phyloP scores from a whole-genome alignment of 495 filamentous ascomycete genomes.

The Penicillium bialowiezense region DNA sequence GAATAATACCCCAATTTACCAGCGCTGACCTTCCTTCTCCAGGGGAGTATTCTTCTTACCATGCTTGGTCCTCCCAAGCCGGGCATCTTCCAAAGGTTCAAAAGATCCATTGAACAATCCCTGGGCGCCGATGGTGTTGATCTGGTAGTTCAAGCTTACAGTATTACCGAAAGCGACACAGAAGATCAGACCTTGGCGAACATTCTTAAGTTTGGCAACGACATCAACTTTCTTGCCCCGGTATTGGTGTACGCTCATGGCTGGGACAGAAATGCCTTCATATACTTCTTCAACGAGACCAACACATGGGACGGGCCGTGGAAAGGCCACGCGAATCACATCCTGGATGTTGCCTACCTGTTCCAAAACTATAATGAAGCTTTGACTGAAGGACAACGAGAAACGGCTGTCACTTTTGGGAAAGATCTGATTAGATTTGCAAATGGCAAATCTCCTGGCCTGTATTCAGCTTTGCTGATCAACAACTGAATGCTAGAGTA shows the following conservation, averaged over 20 bases:
- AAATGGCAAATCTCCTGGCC: slow-evolving; percentile 38
- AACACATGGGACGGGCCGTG: slow-evolving; percentile 49
- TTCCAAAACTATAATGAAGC: slow-evolving; percentile 45
- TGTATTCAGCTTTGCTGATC: no score
- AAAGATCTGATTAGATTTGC: slow-evolving; percentile 45
- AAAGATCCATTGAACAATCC: no score
- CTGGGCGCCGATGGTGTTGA: no score
- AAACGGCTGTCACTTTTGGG: slow-evolving; percentile 32
- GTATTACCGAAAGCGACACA: no score
- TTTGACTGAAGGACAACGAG: slow-evolving; percentile 27
- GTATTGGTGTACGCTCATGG: slow-evolving; percentile 29
- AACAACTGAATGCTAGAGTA: no score
- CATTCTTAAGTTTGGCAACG: slow-evolving; percentile 38
- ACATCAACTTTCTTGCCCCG: slow-evolving; percentile 39
- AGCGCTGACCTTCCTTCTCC: no score
- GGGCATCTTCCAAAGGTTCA: no score
- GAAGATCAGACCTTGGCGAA: no score
- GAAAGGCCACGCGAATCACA: slow-evolving; percentile 39
- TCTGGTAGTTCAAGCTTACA: no score
- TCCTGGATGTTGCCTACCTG: slow-evolving; percentile 46
- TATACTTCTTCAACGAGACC: slow-evolving; percentile 48
- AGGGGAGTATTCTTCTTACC: no score
- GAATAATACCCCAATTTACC: no score
- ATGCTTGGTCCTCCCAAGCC: no score
- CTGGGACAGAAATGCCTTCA: slow-evolving; percentile 38